Conservation (phyloP, 2,329 filamentous ascomycete genomes). For the Diplocarpon mali region DNA sequence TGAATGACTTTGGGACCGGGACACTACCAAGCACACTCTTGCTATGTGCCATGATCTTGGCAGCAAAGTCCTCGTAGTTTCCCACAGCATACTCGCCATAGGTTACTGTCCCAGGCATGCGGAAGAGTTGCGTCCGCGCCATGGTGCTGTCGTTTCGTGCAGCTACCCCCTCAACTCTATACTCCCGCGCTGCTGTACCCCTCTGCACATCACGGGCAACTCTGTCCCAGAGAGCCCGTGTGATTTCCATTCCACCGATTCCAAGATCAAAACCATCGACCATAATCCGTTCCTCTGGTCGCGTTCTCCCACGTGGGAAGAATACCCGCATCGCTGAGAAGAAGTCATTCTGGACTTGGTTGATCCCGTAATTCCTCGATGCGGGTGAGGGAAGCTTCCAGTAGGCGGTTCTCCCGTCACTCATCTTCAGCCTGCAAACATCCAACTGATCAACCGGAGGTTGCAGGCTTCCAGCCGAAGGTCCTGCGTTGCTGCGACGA, state of each 20-base stretch:
- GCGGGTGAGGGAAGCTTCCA: constrained; percentile 17
- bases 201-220: neutral
- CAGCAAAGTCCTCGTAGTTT: too few species aligned
- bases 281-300: constrained; percentile 1
- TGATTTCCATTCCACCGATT: constrained; percentile 15
- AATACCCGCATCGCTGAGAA: constrained; percentile 10
- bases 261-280: constrained; percentile 6
- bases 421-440: constrained; percentile 1
- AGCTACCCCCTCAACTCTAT: too few species aligned
- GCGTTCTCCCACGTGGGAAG: constrained; percentile 1
- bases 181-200: too few species aligned
- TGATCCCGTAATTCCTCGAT: constrained; percentile 9
- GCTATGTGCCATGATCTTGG: neutral
- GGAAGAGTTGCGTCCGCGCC: too few species aligned
- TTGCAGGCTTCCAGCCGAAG: neutral
- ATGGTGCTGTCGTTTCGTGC: too few species aligned
- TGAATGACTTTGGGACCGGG: neutral
- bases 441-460: neutral
- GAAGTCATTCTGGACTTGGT: constrained; percentile 16
- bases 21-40: neutral
- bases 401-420: constrained; percentile 5
- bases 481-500: neutral
- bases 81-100: too few species aligned
- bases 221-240: constrained; percentile 1
- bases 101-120: too few species aligned